Conservation (phyloP, 192 early-diverging fungal genomes). For the Lobosporangium transversale region DNA sequence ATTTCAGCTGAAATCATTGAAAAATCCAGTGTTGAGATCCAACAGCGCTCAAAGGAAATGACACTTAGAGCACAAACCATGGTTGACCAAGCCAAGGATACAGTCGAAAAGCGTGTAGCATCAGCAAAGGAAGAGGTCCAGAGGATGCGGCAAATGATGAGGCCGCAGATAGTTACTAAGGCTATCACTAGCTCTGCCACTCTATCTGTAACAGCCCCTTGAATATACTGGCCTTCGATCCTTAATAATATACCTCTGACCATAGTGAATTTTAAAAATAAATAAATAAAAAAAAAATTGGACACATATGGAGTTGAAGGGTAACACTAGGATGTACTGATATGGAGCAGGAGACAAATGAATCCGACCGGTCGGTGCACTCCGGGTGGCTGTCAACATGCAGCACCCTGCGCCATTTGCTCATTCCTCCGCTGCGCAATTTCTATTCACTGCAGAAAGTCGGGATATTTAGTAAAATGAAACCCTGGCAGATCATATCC, state of each 20-base stretch:
- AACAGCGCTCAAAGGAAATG: slow-evolving; percentile 38
- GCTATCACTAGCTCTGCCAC: slow-evolving; percentile 21
- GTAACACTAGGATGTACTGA: background rate
- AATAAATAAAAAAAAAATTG: background rate
- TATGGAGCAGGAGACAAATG: no score
- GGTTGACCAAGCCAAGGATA: slow-evolving; percentile 44
- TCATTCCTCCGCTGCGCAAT: no score
- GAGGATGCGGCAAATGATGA: slow-evolving; percentile 48
- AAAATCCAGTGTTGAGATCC: slow-evolving; percentile 45
- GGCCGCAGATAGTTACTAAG: slow-evolving; percentile 13
- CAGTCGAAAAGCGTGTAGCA: slow-evolving; percentile 39
- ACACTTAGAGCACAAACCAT: slow-evolving; percentile 27
- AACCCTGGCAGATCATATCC: no score
- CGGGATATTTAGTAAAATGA: no score
- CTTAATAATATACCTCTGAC: no score
- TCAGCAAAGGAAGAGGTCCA: slow-evolving; percentile 39
- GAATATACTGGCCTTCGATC: background rate
- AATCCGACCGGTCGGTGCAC: no score
- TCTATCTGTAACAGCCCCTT: background rate
- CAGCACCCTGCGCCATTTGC: no score
- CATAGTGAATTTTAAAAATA: no score
- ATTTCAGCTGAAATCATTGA: slow-evolving; percentile 44
- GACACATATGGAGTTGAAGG: background rate
- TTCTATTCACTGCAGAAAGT: no score
- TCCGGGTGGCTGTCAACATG: no score